A percentile compares a stretch with the other conserved stretches of the same genome.
These are phyloP conservation scores for Chlamydomonas eustigma DNA, from an alignment of 139 green algal genomes.

Conservation along the genomic window DNA sequence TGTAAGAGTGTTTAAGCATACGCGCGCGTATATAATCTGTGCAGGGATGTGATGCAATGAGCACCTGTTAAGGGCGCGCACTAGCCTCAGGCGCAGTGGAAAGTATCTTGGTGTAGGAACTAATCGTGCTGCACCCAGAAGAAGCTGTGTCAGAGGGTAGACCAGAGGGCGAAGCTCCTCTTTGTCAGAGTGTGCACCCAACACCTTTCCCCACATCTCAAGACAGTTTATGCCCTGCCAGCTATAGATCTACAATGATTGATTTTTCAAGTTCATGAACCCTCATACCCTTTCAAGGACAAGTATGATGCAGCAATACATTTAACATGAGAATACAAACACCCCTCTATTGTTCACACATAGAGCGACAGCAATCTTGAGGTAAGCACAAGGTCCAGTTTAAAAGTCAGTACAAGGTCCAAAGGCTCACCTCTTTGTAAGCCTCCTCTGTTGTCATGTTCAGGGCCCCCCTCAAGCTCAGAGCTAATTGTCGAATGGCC, in stretches of 20 bases:
- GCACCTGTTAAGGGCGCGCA: constrained; percentile 48
- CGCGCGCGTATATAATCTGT: no score
- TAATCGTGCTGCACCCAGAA: constrained; percentile 72
- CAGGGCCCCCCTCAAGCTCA: constrained; percentile 76
- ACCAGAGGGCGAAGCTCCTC: constrained; percentile 71
- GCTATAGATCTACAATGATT: constrained; percentile 19
- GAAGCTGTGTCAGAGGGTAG: constrained; percentile 80
- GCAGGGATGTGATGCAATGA: neutral
- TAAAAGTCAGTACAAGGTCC: no score
- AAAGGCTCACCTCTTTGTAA: constrained; percentile 59
- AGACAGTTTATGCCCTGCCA: constrained; percentile 85
- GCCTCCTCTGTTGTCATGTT: constrained; percentile 78
- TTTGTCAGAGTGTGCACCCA: constrained; percentile 32
- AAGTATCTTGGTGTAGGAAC: constrained; percentile 89
- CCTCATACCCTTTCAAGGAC: no score
- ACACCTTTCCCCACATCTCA: constrained; percentile 80
- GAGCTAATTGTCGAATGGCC: constrained; percentile 80
- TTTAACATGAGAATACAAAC: no score
- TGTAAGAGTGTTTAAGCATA: no score
- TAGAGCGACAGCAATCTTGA: no score
- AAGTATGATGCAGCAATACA: no score
- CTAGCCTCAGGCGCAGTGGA: constrained; percentile 76
- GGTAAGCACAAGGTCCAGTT: no score
- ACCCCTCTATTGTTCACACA: no score
- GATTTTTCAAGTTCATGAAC: no score